These are phyloP conservation scores for Phlebiopsis flavidoalba DNA, from an alignment of 768 basidiomycete genomes.

Conservation along the genomic window DNA sequence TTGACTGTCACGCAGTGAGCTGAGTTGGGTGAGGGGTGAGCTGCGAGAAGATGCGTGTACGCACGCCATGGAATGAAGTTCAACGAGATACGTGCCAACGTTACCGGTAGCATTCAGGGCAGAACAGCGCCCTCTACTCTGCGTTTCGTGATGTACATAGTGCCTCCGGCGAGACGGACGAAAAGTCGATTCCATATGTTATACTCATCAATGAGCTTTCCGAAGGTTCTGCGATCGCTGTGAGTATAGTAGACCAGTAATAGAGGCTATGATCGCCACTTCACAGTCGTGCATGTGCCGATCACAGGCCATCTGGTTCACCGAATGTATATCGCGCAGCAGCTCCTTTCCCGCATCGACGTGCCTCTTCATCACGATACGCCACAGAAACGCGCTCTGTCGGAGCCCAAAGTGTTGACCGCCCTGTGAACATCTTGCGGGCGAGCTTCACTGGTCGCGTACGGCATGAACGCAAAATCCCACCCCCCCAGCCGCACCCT, in stretches of 20 bases:
- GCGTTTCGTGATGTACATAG: constrained; percentile 6
- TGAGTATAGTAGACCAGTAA: not conserved
- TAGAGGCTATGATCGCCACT: not conserved
- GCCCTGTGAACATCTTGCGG: constrained; percentile 22
- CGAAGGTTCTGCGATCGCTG: not conserved
- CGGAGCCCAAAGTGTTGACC: constrained; percentile 24
- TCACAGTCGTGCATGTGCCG: not conserved
- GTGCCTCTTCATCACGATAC: not conserved
- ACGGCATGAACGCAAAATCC: constrained; percentile 19
- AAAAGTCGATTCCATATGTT: constrained; percentile 12
- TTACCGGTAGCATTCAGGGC: not conserved
- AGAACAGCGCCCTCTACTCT: not conserved
- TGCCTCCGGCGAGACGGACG: constrained; percentile 7
- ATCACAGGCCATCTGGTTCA: not conserved
- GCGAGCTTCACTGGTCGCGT: constrained; percentile 21
- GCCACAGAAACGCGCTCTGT: not conserved
- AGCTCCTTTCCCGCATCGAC: not conserved
- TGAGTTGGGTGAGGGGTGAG: constrained; percentile 6
- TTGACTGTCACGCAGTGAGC: constrained; percentile 12
- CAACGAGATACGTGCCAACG: constrained; percentile 7
- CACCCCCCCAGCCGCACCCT: constrained; percentile 23
- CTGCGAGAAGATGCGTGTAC: not conserved
- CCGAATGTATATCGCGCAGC: not conserved
- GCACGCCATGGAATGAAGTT: constrained; percentile 21
- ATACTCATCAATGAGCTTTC: constrained; percentile 13